phyloP scores from a whole-genome alignment of 331 rosid genomes.

The Quercus phellos region DNA sequence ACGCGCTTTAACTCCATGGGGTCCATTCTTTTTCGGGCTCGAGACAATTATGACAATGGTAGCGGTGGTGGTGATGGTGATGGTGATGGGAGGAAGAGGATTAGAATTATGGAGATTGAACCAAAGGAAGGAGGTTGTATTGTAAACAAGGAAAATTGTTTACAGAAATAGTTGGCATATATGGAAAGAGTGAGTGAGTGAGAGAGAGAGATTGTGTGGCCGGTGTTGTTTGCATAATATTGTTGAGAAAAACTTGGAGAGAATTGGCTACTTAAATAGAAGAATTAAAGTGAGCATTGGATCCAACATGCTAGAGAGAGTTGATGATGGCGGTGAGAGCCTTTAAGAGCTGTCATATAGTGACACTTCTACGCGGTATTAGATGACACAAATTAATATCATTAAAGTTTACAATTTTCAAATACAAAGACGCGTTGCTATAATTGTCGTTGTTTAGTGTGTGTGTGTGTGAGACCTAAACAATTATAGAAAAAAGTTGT shows the following conservation, averaged over 20 bases:
- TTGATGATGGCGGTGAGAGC: not conserved
- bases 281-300: not conserved
- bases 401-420: not conserved
- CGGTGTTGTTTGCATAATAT: not conserved
- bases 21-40: slow-evolving; percentile 37
- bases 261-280: slow-evolving; percentile 18
- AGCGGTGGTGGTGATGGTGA: not conserved
- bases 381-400: not conserved
- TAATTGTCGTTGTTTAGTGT: slow-evolving; percentile 7
- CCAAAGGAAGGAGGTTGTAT: slow-evolving; percentile 29
- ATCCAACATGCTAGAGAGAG: not conserved
- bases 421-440: slow-evolving; percentile 42
- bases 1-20: slow-evolving; percentile 53
- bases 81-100: not conserved
- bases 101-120: slow-evolving; percentile 1
- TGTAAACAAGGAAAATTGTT: slow-evolving; percentile 40
- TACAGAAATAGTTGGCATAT: slow-evolving; percentile 47
- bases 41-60: not conserved
- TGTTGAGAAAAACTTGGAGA: slow-evolving; percentile 30
- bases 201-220: slow-evolving; percentile 1
- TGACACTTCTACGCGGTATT: slow-evolving; percentile 27
- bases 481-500: no score
- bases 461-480: no score
- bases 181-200: not conserved
- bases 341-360: slow-evolving; percentile 13